Conservation (phyloP, 192 early-diverging fungal species). For the Obelidium mucronatum region DNA sequence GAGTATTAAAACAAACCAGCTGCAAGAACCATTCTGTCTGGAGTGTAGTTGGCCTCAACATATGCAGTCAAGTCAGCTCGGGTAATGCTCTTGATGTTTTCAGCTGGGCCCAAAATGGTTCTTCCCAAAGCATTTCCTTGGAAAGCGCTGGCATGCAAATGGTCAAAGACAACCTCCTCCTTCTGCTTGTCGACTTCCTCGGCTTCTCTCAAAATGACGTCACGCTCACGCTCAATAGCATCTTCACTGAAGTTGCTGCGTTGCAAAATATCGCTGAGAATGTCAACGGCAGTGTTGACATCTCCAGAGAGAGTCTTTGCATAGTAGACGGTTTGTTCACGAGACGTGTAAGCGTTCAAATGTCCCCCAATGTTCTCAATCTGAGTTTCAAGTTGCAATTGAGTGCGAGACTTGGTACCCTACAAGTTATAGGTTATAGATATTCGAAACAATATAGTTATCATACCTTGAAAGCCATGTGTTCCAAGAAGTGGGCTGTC, state of each 20-base stretch:
- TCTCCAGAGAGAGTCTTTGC: constrained; percentile 93
- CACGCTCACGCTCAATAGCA: constrained; percentile 96
- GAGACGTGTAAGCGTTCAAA: constrained; percentile 98
- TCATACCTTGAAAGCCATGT: constrained; percentile 97
- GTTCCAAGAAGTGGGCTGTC: constrained; percentile 96
- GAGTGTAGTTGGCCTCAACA: constrained; percentile 94
- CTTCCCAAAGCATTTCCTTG: constrained; percentile 86
- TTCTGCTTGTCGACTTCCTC: constrained; percentile 88
- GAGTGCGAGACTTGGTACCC: constrained; percentile 88
- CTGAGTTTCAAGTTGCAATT: constrained; percentile 90
- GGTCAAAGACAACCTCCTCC: constrained; percentile 99
- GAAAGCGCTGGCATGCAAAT: constrained; percentile 95
- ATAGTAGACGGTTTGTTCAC: constrained; percentile 99
- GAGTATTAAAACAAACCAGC: constrained; percentile 50
- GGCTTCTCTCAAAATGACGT: constrained; percentile 95
- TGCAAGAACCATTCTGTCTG: constrained; percentile 96
- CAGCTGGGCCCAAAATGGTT: constrained; percentile 93
- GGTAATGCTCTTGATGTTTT: constrained; percentile 91
- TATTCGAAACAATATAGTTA: not conserved
- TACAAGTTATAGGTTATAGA: constrained; percentile 21
- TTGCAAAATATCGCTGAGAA: constrained; percentile 95
- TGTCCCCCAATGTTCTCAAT: constrained; percentile 99
- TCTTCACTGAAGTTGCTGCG: constrained; percentile 81
- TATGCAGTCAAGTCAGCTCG: constrained; percentile 88
- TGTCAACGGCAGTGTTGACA: constrained; percentile 87